A percentile compares a stretch with the other conserved stretches of the same genome.
Evolutionary conservation across 2,329 filamentous ascomycete genomes (phyloP).

Genomic region (Dactylonectria macrodidyma): DNA sequence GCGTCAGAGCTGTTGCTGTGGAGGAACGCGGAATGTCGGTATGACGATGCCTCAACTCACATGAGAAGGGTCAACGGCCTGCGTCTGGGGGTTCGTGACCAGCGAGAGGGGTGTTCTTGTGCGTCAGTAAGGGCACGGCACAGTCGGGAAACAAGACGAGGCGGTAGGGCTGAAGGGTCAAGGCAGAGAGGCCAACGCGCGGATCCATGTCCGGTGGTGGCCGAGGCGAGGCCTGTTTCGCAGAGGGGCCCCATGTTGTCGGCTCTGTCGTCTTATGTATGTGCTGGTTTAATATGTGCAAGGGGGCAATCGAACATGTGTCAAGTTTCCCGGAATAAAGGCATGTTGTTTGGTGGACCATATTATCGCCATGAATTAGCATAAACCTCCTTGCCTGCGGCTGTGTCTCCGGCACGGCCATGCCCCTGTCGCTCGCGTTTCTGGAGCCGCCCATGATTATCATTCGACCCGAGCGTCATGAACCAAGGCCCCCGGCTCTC

Average conservation of each 20-base stretch:
- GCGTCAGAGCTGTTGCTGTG: conserved; percentile 5
- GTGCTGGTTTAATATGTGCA: neutral
- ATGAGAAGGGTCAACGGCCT: neutral
- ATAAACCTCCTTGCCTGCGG: conserved; percentile 4
- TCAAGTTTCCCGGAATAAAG: neutral
- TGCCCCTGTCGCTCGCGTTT: neutral
- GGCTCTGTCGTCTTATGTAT: neutral
- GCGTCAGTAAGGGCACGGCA: neutral
- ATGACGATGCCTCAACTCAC: conserved; percentile 7
- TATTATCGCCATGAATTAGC: neutral
- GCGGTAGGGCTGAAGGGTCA: conserved; percentile 31
- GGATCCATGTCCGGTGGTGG: neutral
- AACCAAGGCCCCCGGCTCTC: neutral
- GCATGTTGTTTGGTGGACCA: neutral
- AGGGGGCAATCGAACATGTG: neutral
- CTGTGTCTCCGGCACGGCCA: neutral
- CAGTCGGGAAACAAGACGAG: neutral
- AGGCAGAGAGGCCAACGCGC: conserved; percentile 1
- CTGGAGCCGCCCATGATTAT: neutral
- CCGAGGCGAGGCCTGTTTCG: neutral
- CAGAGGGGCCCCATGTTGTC: neutral
- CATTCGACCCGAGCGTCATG: neutral
- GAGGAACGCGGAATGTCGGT: conserved; percentile 2
- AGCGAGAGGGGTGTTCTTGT: neutral
- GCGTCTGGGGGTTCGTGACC: neutral